Evolutionary conservation across 2,329 filamentous ascomycete species (phyloP).

Genomic region (Colletotrichum sp.): DNA sequence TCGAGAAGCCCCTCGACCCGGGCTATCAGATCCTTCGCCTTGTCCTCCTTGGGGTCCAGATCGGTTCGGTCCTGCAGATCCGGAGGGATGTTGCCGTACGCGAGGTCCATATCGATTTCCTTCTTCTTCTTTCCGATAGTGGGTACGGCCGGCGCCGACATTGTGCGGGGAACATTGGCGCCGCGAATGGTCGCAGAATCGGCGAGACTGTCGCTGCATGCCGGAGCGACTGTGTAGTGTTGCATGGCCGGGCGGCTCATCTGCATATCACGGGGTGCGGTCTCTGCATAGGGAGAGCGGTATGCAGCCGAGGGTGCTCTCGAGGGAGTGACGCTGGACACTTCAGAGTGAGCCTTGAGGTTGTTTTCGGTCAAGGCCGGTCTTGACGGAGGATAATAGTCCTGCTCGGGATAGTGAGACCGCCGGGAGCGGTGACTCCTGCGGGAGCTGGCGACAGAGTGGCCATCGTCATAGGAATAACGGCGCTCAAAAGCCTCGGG

Average conservation of each 20-base stretch:
- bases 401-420: constrained; percentile 33
- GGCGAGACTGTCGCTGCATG: constrained; percentile 25
- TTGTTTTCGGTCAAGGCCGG: constrained; percentile 57
- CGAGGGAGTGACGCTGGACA: constrained; percentile 54
- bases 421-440: constrained; percentile 44
- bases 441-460: constrained; percentile 45
- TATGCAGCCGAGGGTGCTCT: constrained; percentile 35
- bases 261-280: constrained; percentile 46
- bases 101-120: constrained; percentile 87
- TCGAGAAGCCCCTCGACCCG: constrained; percentile 80
- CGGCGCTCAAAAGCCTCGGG: constrained; percentile 22
- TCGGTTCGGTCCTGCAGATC: constrained; percentile 61
- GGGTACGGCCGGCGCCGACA: constrained; percentile 45
- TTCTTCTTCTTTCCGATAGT: constrained; percentile 36
- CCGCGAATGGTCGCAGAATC: constrained; percentile 18
- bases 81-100: constrained; percentile 84
- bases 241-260: constrained; percentile 28
- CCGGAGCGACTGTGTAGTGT: constrained; percentile 27
- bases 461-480: constrained; percentile 37
- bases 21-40: constrained; percentile 65
- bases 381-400: constrained; percentile 25
- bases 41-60: constrained; percentile 53
- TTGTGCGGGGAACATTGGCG: constrained; percentile 38
- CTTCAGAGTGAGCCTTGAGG: constrained; percentile 58
- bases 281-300: constrained; percentile 48